Conservation (phyloP, 179 eudicot species). For the Vitellaria paradoxa region DNA sequence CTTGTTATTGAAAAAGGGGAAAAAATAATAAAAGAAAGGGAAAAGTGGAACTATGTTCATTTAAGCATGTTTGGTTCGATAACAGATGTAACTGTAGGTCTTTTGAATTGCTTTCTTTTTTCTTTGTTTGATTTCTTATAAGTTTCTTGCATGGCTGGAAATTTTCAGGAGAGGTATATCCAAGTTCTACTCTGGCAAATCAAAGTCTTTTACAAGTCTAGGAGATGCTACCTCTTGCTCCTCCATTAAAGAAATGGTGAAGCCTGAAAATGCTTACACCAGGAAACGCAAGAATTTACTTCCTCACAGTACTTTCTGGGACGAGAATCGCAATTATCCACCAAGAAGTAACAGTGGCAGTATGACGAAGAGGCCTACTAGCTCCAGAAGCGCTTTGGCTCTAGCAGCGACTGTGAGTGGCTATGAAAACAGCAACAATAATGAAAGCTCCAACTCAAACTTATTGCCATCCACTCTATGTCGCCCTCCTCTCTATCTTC, state of each 20-base stretch:
- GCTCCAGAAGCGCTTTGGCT: conserved; percentile 33
- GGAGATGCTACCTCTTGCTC: conserved; percentile 45
- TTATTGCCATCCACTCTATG: conserved; percentile 23
- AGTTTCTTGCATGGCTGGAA: neutral
- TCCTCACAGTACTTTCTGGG: conserved; percentile 35
- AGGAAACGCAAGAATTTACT: conserved; percentile 73
- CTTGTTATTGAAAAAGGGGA: too few species aligned
- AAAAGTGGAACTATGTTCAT: neutral
- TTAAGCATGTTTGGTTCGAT: neutral
- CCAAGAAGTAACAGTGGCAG: conserved; percentile 22
- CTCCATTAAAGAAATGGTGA: conserved; percentile 60
- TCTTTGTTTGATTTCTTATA: neutral
- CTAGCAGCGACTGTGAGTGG: conserved; percentile 25
- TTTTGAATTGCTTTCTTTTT: neutral
- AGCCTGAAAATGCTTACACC: conserved; percentile 70
- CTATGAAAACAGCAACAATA: conserved; percentile 29
- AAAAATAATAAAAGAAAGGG: too few species aligned
- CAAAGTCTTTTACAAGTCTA: conserved; percentile 81
- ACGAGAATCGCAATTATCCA: conserved; percentile 27
- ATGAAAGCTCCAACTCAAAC: conserved; percentile 28
- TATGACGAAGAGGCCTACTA: conserved; percentile 45
- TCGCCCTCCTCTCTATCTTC: conserved; percentile 48
- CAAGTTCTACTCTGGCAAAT: conserved; percentile 54
- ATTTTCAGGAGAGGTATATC: conserved; percentile 74
- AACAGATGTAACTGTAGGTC: too few species aligned